phyloP scores from a whole-genome alignment of 2,329 filamentous ascomycete genomes.

The Bimuria novae-zelandiae region DNA sequence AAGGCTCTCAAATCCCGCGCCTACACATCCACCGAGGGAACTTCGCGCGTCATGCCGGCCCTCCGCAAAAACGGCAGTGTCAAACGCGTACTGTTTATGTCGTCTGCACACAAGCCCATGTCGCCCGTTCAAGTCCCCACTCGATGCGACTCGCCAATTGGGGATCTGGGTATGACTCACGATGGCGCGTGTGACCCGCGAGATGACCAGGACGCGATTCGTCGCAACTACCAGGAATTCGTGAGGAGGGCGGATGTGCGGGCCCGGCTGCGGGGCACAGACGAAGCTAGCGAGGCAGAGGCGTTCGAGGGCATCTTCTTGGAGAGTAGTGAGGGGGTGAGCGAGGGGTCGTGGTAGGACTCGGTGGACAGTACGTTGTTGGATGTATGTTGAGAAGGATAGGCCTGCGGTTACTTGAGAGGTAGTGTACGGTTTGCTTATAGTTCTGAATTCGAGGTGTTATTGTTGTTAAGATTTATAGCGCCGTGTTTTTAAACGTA shows the following conservation, averaged over 20 bases:
- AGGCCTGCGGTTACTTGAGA: too few species aligned
- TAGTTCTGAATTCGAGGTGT: too few species aligned
- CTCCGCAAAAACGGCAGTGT: conserved; percentile 15
- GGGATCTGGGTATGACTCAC: neutral
- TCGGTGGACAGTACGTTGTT: too few species aligned
- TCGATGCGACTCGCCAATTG: too few species aligned
- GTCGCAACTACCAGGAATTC: conserved; percentile 5
- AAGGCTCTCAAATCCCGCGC: conserved; percentile 5
- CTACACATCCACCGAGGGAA: conserved; percentile 3
- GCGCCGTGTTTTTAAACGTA: too few species aligned
- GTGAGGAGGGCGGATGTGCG: neutral
- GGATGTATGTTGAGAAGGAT: too few species aligned
- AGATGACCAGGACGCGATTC: conserved; percentile 1
- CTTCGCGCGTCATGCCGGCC: conserved; percentile 7
- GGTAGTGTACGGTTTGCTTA: too few species aligned
- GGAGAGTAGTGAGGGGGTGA: neutral
- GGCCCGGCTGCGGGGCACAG: neutral
- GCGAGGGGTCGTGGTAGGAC: neutral
- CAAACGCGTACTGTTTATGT: conserved; percentile 13
- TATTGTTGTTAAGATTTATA: too few species aligned
- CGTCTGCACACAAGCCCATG: too few species aligned
- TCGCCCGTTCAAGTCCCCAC: too few species aligned
- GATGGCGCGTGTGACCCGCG: neutral
- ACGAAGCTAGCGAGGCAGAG: neutral
- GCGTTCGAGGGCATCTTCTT: conserved; percentile 10